Conservation (phyloP, 2,329 filamentous ascomycete genomes). For the Nothophoma quercina region DNA sequence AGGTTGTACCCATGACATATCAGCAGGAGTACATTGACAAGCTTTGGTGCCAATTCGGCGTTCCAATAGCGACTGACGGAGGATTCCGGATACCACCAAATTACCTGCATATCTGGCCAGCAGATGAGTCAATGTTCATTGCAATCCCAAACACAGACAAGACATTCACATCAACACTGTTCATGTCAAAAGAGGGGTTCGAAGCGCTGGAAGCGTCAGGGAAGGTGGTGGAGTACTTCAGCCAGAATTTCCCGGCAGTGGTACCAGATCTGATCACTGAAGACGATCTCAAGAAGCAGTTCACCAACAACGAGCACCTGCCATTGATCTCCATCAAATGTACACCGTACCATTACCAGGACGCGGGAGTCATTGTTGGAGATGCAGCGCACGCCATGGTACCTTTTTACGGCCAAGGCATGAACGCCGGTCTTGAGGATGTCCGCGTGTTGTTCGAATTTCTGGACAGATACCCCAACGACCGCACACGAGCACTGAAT, state of each 20-base stretch:
- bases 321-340: conserved; percentile 95
- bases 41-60: conserved; percentile 94
- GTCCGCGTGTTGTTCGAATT: conserved; percentile 86
- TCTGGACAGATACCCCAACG: conserved; percentile 70
- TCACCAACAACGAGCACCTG: conserved; percentile 83
- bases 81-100: conserved; percentile 86
- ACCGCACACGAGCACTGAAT: conserved; percentile 62
- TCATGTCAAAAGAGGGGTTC: conserved; percentile 78
- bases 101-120: conserved; percentile 97
- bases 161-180: conserved; percentile 94
- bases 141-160: conserved; percentile 89
- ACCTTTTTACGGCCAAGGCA: conserved; percentile 96
- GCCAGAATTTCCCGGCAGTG: conserved; percentile 85
- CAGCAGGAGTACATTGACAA: conserved; percentile 95
- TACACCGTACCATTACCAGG: conserved; percentile 80
- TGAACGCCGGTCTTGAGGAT: conserved; percentile 96
- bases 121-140: conserved; percentile 96
- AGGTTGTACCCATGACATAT: conserved; percentile 88
- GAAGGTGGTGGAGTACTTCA: conserved; percentile 75
- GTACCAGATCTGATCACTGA: conserved; percentile 71
- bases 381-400: conserved; percentile 98
- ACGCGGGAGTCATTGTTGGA: conserved; percentile 83
- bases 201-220: conserved; percentile 69
- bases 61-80: conserved; percentile 63
- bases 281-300: conserved; percentile 74